A percentile compares a stretch with the other conserved stretches of the same genome.
Evolutionary conservation across 1,139 yeast genomes (phyloP).

Genomic region (Magnusiomyces suaveolens): DNA sequence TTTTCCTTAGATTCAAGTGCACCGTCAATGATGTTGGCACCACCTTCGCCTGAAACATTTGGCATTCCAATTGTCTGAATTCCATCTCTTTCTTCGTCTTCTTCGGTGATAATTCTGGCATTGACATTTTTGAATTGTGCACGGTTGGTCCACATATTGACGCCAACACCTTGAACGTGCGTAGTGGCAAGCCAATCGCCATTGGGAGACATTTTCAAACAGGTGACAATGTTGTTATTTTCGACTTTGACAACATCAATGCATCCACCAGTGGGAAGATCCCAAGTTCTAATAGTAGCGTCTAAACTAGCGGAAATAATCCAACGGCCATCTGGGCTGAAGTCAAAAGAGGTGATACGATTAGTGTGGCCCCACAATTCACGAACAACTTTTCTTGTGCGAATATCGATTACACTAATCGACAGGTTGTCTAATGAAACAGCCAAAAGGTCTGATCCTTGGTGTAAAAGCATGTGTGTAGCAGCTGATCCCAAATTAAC

Average conservation of each 20-base stretch:
- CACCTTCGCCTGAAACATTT: conserved; percentile 77
- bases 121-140: conserved; percentile 70
- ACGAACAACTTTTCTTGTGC: conserved; percentile 75
- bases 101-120: conserved; percentile 67
- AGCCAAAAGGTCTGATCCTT: conserved; percentile 76
- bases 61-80: conserved; percentile 54
- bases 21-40: conserved; percentile 66
- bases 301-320: conserved; percentile 76
- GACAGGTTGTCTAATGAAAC: conserved; percentile 80
- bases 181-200: conserved; percentile 92
- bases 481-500: conserved; percentile 67
- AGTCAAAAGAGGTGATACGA: conserved; percentile 80
- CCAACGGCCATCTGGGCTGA: conserved; percentile 96
- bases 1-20: conserved; percentile 43
- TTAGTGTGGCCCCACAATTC: conserved; percentile 84
- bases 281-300: conserved; percentile 92
- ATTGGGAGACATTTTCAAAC: conserved; percentile 69
- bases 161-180: conserved; percentile 85
- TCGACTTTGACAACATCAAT: conserved; percentile 82
- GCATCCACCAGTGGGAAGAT: conserved; percentile 92
- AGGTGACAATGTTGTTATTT: conserved; percentile 54
- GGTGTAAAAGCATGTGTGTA: conserved; percentile 66
- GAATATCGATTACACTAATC: conserved; percentile 71
- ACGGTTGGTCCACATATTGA: conserved; percentile 84
- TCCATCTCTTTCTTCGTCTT: conserved; percentile 32